phyloP scores from a whole-genome alignment of 176 grass and related monocot genomes.

The Hordeum vulgare region MorexV3_pseudomolecules_assembly NC_058519.1:64077125-64077624 shows the following conservation, averaged over 20 bases:
- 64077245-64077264: constrained; percentile 15
- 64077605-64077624: constrained; percentile 74
- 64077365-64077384: constrained; percentile 97
- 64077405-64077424: constrained; percentile 78
- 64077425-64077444: constrained; percentile 75
- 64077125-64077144: not conserved
- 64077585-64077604: constrained; percentile 70
- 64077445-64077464: constrained; percentile 95
- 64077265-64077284: not conserved
- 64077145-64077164: constrained; percentile 11
- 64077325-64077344: not conserved
- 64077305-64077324: not conserved
- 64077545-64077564: constrained; percentile 91
- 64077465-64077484: constrained; percentile 31
- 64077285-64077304: constrained; percentile 12
- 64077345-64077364: constrained; percentile 19
- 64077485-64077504: constrained; percentile 16
- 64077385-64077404: constrained; percentile 59
- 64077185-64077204: constrained; percentile 85
- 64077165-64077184: constrained; percentile 89
- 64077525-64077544: not conserved
- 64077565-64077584: constrained; percentile 73
- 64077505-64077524: not conserved
- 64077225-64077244: constrained; percentile 81
- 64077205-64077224: constrained; percentile 90